Conservation (phyloP, 1,284 basidiomycete genomes). For the Marasmius sp. region DNA sequence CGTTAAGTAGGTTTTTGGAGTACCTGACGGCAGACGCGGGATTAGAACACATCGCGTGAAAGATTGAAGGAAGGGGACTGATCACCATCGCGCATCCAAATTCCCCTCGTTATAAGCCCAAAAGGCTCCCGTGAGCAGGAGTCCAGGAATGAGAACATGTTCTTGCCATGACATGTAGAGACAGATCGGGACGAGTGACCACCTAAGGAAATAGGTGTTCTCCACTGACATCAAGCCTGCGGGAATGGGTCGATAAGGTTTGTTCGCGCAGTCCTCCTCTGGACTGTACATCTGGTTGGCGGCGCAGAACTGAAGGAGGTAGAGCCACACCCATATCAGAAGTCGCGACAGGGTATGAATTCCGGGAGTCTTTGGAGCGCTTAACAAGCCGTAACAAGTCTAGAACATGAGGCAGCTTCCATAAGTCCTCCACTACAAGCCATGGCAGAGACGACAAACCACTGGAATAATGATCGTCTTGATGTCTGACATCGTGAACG, state of each 20-base stretch:
- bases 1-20: constrained; percentile 34
- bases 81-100: constrained; percentile 29
- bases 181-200: constrained; percentile 32
- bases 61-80: background rate
- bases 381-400: constrained; percentile 5
- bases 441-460: constrained; percentile 18
- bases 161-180: constrained; percentile 27
- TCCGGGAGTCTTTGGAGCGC: constrained; percentile 17
- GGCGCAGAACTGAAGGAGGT: constrained; percentile 44
- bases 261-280: constrained; percentile 43
- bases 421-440: constrained; percentile 17
- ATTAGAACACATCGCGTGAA: background rate
- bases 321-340: constrained; percentile 42
- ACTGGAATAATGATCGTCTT: constrained; percentile 32
- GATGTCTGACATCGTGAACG: constrained; percentile 32
- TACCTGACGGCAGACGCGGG: constrained; percentile 4
- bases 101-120: constrained; percentile 35
- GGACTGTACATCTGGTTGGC: constrained; percentile 41
- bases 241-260: constrained; percentile 44
- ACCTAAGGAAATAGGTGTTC: constrained; percentile 32
- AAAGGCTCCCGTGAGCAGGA: constrained; percentile 27
- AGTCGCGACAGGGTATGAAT: constrained; percentile 18
- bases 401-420: constrained; percentile 13
- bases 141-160: constrained; percentile 25
- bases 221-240: constrained; percentile 35